These are phyloP conservation scores for Hyphodiscus hymeniophilus DNA, from an alignment of 495 filamentous ascomycete genomes.

Conservation along the genomic window DNA sequence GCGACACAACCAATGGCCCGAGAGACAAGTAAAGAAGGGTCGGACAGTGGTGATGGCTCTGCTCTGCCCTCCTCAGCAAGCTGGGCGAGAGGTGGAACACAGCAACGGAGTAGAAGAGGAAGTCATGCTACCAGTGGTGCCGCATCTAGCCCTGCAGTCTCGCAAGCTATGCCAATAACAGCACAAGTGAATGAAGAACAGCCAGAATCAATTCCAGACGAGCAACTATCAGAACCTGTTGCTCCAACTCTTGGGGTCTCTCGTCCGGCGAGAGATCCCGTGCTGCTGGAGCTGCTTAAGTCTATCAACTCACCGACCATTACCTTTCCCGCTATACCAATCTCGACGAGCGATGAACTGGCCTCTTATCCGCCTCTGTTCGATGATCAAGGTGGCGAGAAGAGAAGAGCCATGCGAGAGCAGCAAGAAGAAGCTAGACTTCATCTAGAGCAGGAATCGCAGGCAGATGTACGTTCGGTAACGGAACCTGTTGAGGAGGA, in stretches of 20 bases:
- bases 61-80: conserved; percentile 87
- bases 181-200: conserved; percentile 22
- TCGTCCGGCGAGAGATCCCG: conserved; percentile 14
- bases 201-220: conserved; percentile 29
- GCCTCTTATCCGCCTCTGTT: conserved; percentile 57
- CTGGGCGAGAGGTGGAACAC: conserved; percentile 77
- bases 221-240: conserved; percentile 9
- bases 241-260: conserved; percentile 20
- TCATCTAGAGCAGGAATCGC: conserved; percentile 47
- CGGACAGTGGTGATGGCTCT: conserved; percentile 63
- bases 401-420: conserved; percentile 64
- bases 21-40: conserved; percentile 68
- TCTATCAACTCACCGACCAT: conserved; percentile 14
- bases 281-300: conserved; percentile 15
- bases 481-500: conserved; percentile 37
- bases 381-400: conserved; percentile 67
- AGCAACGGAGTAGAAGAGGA: conserved; percentile 59
- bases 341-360: neutral
- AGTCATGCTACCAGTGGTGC: conserved; percentile 74
- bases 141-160: conserved; percentile 70
- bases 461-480: conserved; percentile 36
- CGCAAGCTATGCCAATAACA: conserved; percentile 48
- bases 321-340: conserved; percentile 1
- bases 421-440: conserved; percentile 58
- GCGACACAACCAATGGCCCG: conserved; percentile 65